Evolutionary conservation across 2,329 filamentous ascomycete genomes (phyloP).

Genomic region (Pseudogymnoascus sp.): DNA sequence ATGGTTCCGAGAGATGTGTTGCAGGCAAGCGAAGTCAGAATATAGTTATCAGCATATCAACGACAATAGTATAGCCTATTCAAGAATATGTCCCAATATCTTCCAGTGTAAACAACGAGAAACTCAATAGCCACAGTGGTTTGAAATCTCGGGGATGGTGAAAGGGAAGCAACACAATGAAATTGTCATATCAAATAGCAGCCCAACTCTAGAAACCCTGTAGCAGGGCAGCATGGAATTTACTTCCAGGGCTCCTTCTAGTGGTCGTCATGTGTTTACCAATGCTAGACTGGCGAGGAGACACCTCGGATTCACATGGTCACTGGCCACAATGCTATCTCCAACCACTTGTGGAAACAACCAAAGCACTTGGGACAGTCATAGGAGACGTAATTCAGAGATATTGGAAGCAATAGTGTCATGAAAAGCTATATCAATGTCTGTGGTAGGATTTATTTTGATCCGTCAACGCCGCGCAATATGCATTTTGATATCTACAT

Average conservation of each 20-base stretch:
- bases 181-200: neutral
- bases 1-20: neutral
- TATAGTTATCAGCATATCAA: neutral
- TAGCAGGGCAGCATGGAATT: neutral
- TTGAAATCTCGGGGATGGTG: neutral
- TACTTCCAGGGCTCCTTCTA: neutral
- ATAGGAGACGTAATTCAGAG: neutral
- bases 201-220: neutral
- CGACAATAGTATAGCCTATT: neutral
- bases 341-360: neutral
- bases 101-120: neutral
- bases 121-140: neutral
- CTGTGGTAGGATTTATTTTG: slow-evolving; percentile 6
- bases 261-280: neutral
- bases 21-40: too few species aligned
- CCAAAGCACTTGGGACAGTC: neutral
- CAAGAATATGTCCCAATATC: neutral
- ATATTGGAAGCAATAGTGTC: neutral
- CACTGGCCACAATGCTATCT: neutral
- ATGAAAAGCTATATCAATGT: slow-evolving; percentile 9
- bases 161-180: slow-evolving; percentile 2
- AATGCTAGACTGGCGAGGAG: neutral
- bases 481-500: slow-evolving; percentile 7
- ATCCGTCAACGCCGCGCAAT: slow-evolving; percentile 9
- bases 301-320: neutral